Conservation (phyloP, 208 protist genomes). For the Eutreptiella sp. region DNA sequence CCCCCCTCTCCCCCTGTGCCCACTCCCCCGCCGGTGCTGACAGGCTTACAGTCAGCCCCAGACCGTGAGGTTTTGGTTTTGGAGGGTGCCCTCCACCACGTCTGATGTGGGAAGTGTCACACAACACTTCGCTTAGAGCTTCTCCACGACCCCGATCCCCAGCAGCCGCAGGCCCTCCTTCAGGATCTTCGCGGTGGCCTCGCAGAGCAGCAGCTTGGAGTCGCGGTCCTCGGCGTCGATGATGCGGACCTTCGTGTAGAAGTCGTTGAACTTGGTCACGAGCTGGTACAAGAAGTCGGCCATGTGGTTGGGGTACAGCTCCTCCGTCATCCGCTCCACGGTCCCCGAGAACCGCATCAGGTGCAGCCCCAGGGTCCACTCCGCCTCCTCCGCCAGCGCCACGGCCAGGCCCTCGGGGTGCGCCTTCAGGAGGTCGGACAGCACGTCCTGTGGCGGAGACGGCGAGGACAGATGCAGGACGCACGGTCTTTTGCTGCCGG, state of each 20-base stretch:
- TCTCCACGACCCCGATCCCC: constrained; percentile 75
- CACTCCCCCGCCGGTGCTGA: too few species aligned
- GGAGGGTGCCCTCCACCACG: too few species aligned
- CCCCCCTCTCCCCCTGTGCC: too few species aligned
- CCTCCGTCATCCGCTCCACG: constrained; percentile 39
- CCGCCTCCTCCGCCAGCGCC: neutral
- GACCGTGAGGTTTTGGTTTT: too few species aligned
- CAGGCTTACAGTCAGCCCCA: too few species aligned
- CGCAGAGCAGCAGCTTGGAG: constrained; percentile 77
- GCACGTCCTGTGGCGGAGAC: too few species aligned
- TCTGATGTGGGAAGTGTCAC: too few species aligned
- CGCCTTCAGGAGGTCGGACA: neutral
- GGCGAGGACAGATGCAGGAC: too few species aligned
- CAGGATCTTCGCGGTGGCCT: constrained; percentile 76
- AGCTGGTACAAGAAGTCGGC: constrained; percentile 93
- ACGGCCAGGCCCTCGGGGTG: neutral
- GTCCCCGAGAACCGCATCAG: neutral
- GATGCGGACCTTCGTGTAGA: constrained; percentile 82
- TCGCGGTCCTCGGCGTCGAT: constrained; percentile 66
- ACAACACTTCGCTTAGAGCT: constrained; percentile 63
- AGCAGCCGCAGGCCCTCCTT: constrained; percentile 80
- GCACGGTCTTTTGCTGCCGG: too few species aligned
- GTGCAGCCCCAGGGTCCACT: constrained; percentile 1
- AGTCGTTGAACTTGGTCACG: constrained; percentile 82
- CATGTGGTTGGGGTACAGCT: constrained; percentile 83